These are phyloP conservation scores for Claviceps maximensis DNA, from an alignment of 2,329 filamentous ascomycete species.

Conservation along the genomic window DNA sequence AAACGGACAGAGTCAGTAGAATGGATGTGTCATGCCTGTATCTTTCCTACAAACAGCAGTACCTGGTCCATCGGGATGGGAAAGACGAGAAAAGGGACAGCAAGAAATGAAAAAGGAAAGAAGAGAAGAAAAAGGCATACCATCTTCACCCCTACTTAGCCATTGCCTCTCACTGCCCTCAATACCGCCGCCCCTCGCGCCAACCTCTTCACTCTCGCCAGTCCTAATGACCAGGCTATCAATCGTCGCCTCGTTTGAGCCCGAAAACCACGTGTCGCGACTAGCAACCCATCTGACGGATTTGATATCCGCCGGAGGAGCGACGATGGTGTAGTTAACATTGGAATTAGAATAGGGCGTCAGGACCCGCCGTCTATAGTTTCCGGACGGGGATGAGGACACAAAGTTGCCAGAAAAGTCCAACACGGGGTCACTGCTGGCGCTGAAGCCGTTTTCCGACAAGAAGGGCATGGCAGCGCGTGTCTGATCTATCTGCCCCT, in stretches of 20 bases:
- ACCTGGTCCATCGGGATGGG: too few species aligned
- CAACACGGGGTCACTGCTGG: background rate
- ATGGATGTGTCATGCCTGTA: too few species aligned
- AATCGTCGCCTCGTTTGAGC: background rate
- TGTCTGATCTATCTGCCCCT: too few species aligned
- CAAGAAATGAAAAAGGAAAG: background rate
- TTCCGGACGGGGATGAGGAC: background rate
- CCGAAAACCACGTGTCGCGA: background rate
- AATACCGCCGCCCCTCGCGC: background rate
- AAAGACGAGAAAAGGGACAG: background rate
- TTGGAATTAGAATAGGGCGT: background rate
- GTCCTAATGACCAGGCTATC: background rate
- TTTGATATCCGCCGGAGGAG: background rate
- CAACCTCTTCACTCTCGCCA: too few species aligned
- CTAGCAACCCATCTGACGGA: background rate
- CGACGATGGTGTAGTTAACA: background rate
- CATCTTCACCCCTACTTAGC: background rate
- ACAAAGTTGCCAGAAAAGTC: background rate
- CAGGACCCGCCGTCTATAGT: background rate
- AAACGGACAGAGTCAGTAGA: background rate
- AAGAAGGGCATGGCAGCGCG: background rate
- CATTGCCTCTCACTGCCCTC: background rate
- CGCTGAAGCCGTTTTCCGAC: background rate
- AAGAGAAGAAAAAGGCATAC: background rate
- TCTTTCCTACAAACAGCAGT: too few species aligned